Percentiles rank a stretch among this genome's conserved stretches.
phyloP scores from a whole-genome alignment of 805 yeast genomes.

The Clavispora santaluciae region DNA sequence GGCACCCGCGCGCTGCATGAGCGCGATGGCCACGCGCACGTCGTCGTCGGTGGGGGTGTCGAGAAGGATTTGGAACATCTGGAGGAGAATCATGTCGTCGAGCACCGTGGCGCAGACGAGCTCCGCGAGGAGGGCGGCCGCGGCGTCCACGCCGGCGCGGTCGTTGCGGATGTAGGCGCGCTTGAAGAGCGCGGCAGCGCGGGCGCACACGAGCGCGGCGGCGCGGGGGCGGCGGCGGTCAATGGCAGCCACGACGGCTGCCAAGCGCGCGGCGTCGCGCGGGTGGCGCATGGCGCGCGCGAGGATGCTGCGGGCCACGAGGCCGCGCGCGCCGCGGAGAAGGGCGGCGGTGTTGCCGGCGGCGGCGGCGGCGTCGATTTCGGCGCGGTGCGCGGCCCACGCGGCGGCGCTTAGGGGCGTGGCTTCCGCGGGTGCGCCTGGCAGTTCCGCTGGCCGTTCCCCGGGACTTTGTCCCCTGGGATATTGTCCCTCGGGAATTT shows the following conservation, averaged over 20 bases:
- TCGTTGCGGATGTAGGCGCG: slow-evolving; percentile 32
- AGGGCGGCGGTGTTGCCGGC: slow-evolving; percentile 35
- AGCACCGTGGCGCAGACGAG: slow-evolving; percentile 58
- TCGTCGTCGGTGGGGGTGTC: slow-evolving; percentile 47
- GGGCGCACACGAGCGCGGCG: slow-evolving; percentile 51
- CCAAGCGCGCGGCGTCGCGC: slow-evolving; percentile 43
- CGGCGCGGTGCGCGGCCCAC: slow-evolving; percentile 52
- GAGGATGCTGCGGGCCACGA: slow-evolving; percentile 55
- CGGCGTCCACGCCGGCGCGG: slow-evolving; percentile 37
- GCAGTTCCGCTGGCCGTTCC: background rate
- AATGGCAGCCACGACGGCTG: slow-evolving; percentile 54
- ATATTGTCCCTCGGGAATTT: too few species aligned
- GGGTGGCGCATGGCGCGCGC: slow-evolving; percentile 43
- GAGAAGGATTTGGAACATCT: slow-evolving; percentile 31
- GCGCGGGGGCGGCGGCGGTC: slow-evolving; percentile 66
- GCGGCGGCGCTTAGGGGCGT: too few species aligned
- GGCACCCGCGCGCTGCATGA: slow-evolving; percentile 52
- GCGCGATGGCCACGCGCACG: slow-evolving; percentile 47
- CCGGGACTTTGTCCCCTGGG: too few species aligned
- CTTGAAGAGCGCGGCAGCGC: slow-evolving; percentile 58
- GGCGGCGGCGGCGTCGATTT: slow-evolving; percentile 46
- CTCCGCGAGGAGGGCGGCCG: slow-evolving; percentile 52
- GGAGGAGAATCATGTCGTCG: slow-evolving; percentile 28
- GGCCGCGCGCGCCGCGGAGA: slow-evolving; percentile 34
- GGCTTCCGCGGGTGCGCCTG: too few species aligned